These are phyloP conservation scores for Dictyophora rubrovolvata DNA, from an alignment of 768 basidiomycete genomes.

Conservation along the genomic window DNA sequence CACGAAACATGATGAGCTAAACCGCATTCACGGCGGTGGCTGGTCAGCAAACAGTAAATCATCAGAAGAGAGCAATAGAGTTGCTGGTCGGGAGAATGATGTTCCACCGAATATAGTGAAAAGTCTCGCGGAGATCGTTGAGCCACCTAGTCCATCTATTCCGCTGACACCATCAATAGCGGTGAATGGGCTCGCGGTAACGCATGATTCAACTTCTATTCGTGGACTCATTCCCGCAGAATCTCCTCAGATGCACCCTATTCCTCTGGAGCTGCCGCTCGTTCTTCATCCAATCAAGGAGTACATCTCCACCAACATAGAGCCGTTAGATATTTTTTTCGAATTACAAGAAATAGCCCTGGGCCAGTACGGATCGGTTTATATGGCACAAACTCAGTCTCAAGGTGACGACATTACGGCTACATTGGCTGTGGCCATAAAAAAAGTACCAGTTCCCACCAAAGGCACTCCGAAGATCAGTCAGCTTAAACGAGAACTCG, in stretches of 20 bases:
- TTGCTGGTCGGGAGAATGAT: background rate
- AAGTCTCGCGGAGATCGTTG: background rate
- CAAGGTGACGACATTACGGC: slow-evolving; percentile 6
- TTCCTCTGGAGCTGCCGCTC: slow-evolving; percentile 3
- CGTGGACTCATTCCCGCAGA: background rate
- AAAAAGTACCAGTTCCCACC: slow-evolving; percentile 53
- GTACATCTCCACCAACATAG: slow-evolving; percentile 51
- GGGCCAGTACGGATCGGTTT: slow-evolving; percentile 72
- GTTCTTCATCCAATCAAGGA: slow-evolving; percentile 49
- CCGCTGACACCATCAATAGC: background rate
- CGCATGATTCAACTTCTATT: background rate
- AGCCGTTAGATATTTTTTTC: slow-evolving; percentile 55
- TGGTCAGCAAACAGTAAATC: background rate
- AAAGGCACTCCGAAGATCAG: slow-evolving; percentile 50
- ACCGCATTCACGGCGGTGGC: background rate
- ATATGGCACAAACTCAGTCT: slow-evolving; percentile 27
- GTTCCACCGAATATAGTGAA: too few species aligned
- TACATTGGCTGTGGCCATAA: slow-evolving; percentile 54
- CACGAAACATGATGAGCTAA: too few species aligned
- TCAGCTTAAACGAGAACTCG: slow-evolving; percentile 53
- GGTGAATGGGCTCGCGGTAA: slow-evolving; percentile 2
- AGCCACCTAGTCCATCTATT: background rate
- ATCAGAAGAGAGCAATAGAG: background rate
- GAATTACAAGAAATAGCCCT: slow-evolving; percentile 73
- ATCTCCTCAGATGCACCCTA: background rate